Percentiles rank a stretch among this genome's conserved stretches.
Evolutionary conservation across 352 stramenopile species (phyloP).

Genomic region (Aphanomyces invadans): DNA sequence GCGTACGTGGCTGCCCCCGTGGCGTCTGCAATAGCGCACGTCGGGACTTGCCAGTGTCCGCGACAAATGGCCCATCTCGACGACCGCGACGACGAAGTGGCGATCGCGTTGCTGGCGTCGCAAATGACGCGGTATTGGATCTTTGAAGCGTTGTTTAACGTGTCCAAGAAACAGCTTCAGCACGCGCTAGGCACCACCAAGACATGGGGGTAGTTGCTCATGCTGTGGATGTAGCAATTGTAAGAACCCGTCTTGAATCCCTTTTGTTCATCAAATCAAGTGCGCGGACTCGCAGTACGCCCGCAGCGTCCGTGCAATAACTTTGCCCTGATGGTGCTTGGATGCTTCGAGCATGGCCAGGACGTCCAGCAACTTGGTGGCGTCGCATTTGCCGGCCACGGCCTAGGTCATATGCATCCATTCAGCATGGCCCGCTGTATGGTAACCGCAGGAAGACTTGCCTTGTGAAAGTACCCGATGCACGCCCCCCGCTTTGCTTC

Average conservation of each 20-base stretch:
- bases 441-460: no score
- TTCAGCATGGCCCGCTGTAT: no score
- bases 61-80: not conserved
- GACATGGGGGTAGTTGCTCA: no score
- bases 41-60: not conserved
- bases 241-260: no score
- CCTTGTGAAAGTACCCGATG: slow-evolving; percentile 50
- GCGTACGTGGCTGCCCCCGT: not conserved
- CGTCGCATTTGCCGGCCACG: slow-evolving; percentile 15
- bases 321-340: slow-evolving; percentile 23
- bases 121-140: not conserved
- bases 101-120: not conserved
- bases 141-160: not conserved
- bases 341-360: slow-evolving; percentile 22
- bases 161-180: not conserved
- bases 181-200: not conserved
- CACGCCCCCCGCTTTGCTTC: slow-evolving; percentile 66
- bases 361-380: slow-evolving; percentile 13
- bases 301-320: slow-evolving; percentile 11
- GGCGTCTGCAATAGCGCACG: not conserved
- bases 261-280: not conserved
- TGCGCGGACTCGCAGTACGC: slow-evolving; percentile 7
- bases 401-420: slow-evolving; percentile 2
- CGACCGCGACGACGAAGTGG: not conserved
- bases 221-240: no score